Evolutionary conservation across 164 flowering plant genomes (phyloP).

Genomic region (Taxillus chinensis): DNA sequence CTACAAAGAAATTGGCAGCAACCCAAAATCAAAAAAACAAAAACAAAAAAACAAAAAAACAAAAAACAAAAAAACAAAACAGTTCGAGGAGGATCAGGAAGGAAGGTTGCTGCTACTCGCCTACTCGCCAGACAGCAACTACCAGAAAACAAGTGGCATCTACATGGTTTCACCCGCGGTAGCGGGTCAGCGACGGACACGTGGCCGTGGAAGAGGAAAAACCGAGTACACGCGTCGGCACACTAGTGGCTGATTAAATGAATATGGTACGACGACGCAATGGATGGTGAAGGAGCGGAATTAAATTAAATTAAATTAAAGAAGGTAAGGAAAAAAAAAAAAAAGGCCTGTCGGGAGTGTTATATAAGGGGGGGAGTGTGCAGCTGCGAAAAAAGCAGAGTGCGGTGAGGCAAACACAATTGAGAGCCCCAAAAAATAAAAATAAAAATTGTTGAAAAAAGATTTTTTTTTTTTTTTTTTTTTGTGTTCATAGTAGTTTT

Average conservation of each 20-base stretch:
- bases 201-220: conserved; percentile 8
- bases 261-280: too few relatives aligned
- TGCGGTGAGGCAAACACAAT: conserved; percentile 3
- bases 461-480: too few relatives aligned
- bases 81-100: too few relatives aligned
- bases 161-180: conserved; percentile 1
- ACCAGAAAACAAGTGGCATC: too few relatives aligned
- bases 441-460: too few relatives aligned
- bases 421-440: background rate
- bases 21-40: too few relatives aligned
- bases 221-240: conserved; percentile 6
- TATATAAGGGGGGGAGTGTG: conserved; percentile 7
- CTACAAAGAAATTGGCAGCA: too few relatives aligned
- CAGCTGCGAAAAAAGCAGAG: conserved; percentile 4
- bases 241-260: background rate
- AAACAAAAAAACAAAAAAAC: too few relatives aligned
- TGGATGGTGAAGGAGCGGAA: too few relatives aligned
- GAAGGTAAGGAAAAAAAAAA: background rate
- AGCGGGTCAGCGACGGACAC: conserved; percentile 10
- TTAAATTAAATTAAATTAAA: background rate
- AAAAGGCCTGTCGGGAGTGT: background rate
- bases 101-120: too few relatives aligned
- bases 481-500: background rate
- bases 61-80: too few relatives aligned
- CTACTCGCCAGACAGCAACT: too few relatives aligned